Conservation (phyloP, 2,329 filamentous ascomycete species). For the Truncatella angustata region DNA sequence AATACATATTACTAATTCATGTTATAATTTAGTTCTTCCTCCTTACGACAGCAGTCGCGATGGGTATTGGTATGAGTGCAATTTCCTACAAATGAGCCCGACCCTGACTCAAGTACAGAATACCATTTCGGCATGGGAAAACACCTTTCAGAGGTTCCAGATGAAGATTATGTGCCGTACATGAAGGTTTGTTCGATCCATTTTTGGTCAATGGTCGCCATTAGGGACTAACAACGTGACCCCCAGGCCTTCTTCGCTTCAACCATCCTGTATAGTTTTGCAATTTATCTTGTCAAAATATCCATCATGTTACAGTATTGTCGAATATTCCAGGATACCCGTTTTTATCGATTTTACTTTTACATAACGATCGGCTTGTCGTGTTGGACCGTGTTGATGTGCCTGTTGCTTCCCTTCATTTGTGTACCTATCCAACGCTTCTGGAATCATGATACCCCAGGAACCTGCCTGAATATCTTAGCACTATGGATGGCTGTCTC, state of each 20-base stretch:
- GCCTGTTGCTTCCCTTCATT: not conserved
- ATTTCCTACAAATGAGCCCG: not conserved
- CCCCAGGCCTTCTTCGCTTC: conserved; percentile 1
- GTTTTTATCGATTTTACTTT: conserved; percentile 1
- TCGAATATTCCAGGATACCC: conserved; percentile 8
- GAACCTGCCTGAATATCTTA: not conserved
- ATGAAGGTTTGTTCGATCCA: not conserved
- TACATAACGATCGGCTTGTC: not conserved
- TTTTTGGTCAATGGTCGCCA: too few relatives aligned
- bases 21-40: not conserved
- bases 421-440: conserved; percentile 2
- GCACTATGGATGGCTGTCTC: conserved; percentile 4
- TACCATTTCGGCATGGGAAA: conserved; percentile 4
- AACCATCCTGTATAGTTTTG: conserved; percentile 2
- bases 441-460: not conserved
- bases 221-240: not conserved
- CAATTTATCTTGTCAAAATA: conserved; percentile 7
- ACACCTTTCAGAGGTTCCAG: not conserved
- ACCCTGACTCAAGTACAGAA: not conserved
- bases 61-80: not conserved
- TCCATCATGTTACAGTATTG: conserved; percentile 9
- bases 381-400: conserved; percentile 2
- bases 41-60: not conserved
- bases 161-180: not conserved
- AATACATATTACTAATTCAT: not conserved